Evolutionary conservation across 106 monocot genomes (phyloP).

Genomic region (Posidonia australis): DNA sequence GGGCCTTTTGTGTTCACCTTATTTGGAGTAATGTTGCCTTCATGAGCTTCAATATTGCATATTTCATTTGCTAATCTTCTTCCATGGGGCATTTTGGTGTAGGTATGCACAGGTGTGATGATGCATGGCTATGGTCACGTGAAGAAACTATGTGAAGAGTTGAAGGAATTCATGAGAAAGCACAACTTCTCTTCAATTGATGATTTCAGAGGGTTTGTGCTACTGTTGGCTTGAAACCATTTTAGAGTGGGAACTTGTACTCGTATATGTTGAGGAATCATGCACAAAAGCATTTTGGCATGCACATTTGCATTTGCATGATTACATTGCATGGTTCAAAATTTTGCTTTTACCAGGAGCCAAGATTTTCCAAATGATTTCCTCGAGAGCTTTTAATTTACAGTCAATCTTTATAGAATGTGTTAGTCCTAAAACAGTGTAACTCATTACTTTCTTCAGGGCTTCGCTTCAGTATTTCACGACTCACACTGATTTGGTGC

Average conservation of each 20-base stretch:
- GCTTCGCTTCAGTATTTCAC: conserved; percentile 88
- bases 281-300: too few species aligned
- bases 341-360: too few species aligned
- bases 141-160: conserved; percentile 47
- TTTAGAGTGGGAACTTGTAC: too few species aligned
- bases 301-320: too few species aligned
- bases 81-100: not conserved
- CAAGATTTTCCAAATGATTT: too few species aligned
- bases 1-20: too few species aligned
- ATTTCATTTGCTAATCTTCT: not conserved
- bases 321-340: too few species aligned
- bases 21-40: too few species aligned
- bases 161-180: conserved; percentile 72
- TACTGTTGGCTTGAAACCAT: not conserved
- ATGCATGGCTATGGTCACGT: conserved; percentile 73
- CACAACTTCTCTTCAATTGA: conserved; percentile 69
- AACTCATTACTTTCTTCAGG: conserved; percentile 20
- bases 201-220: conserved; percentile 54
- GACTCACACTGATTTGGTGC: conserved; percentile 85
- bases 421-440: too few species aligned
- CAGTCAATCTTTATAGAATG: too few species aligned
- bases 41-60: not conserved
- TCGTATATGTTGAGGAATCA: too few species aligned
- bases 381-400: too few species aligned
- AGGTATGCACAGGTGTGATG: conserved; percentile 86